Conservation (phyloP, 129 eudicot genomes). For the Lactuca saligna region DNA sequence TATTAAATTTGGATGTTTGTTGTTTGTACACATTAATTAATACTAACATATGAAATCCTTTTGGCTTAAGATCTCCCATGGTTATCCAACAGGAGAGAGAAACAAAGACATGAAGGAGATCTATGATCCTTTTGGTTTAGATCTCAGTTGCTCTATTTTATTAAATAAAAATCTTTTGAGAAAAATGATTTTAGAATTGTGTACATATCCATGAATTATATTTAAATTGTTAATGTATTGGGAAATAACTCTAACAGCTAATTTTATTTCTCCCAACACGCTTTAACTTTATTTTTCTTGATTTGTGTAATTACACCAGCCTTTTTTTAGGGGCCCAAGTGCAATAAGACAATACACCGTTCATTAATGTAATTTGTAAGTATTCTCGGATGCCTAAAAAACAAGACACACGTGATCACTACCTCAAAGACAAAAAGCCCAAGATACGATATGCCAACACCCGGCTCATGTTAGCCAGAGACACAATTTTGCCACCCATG, state of each 20-base stretch:
- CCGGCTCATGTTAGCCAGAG: constrained; percentile 25
- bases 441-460: constrained; percentile 25
- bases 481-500: background rate
- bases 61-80: background rate
- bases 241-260: background rate
- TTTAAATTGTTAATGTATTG: background rate
- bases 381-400: constrained; percentile 20
- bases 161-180: no score
- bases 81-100: no score
- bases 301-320: background rate
- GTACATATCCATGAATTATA: background rate
- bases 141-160: background rate
- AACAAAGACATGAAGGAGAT: background rate
- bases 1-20: background rate
- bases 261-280: background rate
- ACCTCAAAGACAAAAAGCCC: constrained; percentile 25
- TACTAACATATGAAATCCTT: background rate
- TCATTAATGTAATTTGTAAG: constrained; percentile 4
- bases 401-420: constrained; percentile 39
- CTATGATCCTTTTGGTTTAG: background rate
- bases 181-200: no score
- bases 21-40: background rate
- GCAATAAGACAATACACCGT: background rate
- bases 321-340: background rate
- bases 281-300: background rate